A percentile compares a stretch with the other conserved stretches of the same genome.
These are phyloP conservation scores for Venustampulla echinocandica DNA, from an alignment of 495 filamentous ascomycete species.

Conservation along the genomic window DNA sequence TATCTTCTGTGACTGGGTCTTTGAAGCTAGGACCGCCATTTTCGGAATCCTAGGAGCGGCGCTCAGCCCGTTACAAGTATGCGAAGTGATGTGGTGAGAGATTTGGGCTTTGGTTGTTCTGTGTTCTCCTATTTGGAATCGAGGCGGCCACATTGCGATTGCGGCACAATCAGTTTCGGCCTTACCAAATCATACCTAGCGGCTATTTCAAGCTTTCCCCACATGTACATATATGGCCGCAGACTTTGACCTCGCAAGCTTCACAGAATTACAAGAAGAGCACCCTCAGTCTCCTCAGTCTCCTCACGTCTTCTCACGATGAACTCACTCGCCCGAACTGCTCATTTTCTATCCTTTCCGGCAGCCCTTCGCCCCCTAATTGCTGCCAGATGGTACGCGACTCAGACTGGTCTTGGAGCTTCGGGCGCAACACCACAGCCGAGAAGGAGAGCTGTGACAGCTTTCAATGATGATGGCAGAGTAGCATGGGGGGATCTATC, in stretches of 20 bases:
- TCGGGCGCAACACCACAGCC: constrained; percentile 23
- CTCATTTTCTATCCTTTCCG: constrained; percentile 8
- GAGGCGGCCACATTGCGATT: constrained; percentile 22
- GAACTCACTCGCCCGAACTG: constrained; percentile 12
- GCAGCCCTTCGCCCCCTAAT: constrained; percentile 19
- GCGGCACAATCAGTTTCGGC: background rate
- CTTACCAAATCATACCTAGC: background rate
- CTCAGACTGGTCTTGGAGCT: constrained; percentile 37
- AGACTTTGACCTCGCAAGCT: constrained; percentile 12
- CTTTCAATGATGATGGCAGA: constrained; percentile 72
- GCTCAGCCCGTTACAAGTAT: background rate
- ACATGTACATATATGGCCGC: constrained; percentile 5
- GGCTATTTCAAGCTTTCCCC: constrained; percentile 11
- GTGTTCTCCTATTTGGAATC: constrained; percentile 8
- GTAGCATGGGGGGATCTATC: constrained; percentile 74
- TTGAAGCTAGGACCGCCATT: constrained; percentile 78
- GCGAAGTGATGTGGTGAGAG: background rate
- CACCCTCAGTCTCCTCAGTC: background rate
- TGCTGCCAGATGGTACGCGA: constrained; percentile 41
- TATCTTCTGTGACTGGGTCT: constrained; percentile 91
- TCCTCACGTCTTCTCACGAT: constrained; percentile 2
- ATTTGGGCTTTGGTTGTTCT: background rate
- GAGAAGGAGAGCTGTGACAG: constrained; percentile 58
- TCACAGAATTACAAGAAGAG: background rate
- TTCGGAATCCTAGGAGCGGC: constrained; percentile 36